Evolutionary conservation across 108 stramenopile species (phyloP).

Genomic region (Cyclotella kingstonii): DNA sequence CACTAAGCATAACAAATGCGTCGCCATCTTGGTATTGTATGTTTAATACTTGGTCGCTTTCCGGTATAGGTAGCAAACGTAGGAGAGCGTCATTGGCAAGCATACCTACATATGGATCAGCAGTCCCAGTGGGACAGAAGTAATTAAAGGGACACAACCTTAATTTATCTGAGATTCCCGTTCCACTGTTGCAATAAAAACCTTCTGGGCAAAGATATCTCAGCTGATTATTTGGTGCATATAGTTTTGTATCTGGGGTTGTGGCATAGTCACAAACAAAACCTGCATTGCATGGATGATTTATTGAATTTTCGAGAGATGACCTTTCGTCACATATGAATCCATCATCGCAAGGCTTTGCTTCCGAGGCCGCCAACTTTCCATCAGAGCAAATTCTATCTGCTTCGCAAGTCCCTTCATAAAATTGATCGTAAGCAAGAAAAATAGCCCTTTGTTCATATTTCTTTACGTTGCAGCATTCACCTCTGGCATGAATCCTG

Average conservation of each 20-base stretch:
- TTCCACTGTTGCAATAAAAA: conserved; percentile 62
- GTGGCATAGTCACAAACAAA: conserved; percentile 84
- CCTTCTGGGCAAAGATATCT: conserved; percentile 64
- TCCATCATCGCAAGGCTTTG: conserved; percentile 72
- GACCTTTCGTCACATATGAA: conserved; percentile 80
- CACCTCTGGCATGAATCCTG: conserved; percentile 39
- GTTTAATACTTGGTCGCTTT: conserved; percentile 44
- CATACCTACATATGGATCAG: conserved; percentile 48
- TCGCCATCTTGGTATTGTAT: conserved; percentile 59
- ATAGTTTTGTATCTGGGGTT: conserved; percentile 69
- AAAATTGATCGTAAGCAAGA: conserved; percentile 62
- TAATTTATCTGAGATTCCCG: conserved; percentile 49
- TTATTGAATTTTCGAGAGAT: conserved; percentile 37
- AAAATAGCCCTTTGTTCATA: conserved; percentile 40
- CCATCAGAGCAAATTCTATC: conserved; percentile 71
- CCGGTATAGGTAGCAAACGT: conserved; percentile 33
- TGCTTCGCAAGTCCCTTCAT: conserved; percentile 89
- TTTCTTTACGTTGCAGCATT: conserved; percentile 39
- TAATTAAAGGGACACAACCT: conserved; percentile 51
- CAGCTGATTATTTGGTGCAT: conserved; percentile 65
- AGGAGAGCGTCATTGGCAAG: conserved; percentile 72
- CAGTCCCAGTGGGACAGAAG: conserved; percentile 85
- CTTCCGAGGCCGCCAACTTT: conserved; percentile 36
- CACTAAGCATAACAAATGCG: conserved; percentile 35
- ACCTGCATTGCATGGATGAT: conserved; percentile 64